Percentiles rank a stretch among this genome's conserved stretches.
phyloP scores from a whole-genome alignment of 352 stramenopile species.

The Phytophthora hybrid region DNA sequence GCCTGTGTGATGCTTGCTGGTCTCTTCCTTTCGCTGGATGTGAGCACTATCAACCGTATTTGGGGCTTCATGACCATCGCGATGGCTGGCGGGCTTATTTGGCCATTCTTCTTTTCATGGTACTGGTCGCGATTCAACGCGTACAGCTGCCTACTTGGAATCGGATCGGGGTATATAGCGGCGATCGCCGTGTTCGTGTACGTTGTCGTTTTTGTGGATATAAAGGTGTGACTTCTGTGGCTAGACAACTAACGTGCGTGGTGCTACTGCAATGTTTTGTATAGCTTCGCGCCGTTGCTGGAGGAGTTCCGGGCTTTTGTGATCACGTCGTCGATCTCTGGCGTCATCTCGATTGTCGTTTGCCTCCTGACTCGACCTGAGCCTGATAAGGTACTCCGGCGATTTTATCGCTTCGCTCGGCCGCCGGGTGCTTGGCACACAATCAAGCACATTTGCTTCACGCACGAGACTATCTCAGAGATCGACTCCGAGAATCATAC shows the following conservation, averaged over 20 bases:
- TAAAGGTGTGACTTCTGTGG: neutral
- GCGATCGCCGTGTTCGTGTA: constrained; percentile 77
- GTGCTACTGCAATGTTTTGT: constrained; percentile 5
- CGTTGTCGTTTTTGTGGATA: constrained; percentile 12
- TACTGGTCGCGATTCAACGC: constrained; percentile 86
- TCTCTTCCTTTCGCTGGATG: constrained; percentile 68
- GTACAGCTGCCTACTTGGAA: constrained; percentile 61
- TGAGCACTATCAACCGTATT: constrained; percentile 82
- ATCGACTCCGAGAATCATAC: constrained; percentile 72
- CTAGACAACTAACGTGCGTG: constrained; percentile 3
- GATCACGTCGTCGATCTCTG: constrained; percentile 69
- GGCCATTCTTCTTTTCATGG: constrained; percentile 84
- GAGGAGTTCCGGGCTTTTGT: constrained; percentile 63
- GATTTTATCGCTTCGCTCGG: constrained; percentile 76
- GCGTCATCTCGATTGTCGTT: constrained; percentile 48
- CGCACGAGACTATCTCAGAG: constrained; percentile 49
- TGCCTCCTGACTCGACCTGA: constrained; percentile 54
- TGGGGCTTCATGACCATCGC: constrained; percentile 87
- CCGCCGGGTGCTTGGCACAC: constrained; percentile 62
- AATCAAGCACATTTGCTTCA: constrained; percentile 77
- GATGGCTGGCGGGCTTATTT: constrained; percentile 71
- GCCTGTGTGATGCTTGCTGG: constrained; percentile 67
- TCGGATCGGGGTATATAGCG: constrained; percentile 61
- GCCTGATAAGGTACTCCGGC: constrained; percentile 59
- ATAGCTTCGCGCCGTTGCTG: constrained; percentile 60